These are phyloP conservation scores for Jackrogersella minutella DNA, from an alignment of 495 filamentous ascomycete genomes.

Conservation along the genomic window DNA sequence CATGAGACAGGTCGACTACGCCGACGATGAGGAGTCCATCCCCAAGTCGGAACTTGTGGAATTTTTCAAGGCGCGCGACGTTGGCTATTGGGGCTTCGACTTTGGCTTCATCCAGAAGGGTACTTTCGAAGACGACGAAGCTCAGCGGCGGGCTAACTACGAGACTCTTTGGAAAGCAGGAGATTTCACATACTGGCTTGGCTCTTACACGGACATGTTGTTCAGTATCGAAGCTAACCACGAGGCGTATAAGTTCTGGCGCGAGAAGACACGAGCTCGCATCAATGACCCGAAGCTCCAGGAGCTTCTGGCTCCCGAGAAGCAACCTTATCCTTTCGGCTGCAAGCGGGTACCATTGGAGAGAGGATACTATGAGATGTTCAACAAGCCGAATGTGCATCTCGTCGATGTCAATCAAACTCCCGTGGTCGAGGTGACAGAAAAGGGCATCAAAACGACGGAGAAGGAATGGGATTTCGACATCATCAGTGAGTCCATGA, in stretches of 20 bases:
- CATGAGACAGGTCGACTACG: constrained; percentile 58
- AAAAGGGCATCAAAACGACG: constrained; percentile 54
- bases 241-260: constrained; percentile 65
- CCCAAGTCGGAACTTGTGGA: constrained; percentile 54
- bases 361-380: constrained; percentile 64
- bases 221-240: constrained; percentile 55
- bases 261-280: constrained; percentile 57
- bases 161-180: constrained; percentile 58
- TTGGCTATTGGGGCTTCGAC: constrained; percentile 55
- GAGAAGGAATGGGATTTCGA: constrained; percentile 54
- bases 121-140: constrained; percentile 56
- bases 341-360: constrained; percentile 65
- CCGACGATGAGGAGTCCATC: constrained; percentile 54
- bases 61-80: constrained; percentile 51
- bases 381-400: constrained; percentile 63
- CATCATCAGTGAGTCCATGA: constrained; percentile 57
- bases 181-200: constrained; percentile 59
- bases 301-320: constrained; percentile 63
- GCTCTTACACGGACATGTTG: constrained; percentile 59
- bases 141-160: constrained; percentile 55
- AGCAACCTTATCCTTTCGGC: constrained; percentile 62
- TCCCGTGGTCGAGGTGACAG: constrained; percentile 57
- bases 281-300: constrained; percentile 57
- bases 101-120: constrained; percentile 49
- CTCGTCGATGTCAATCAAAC: constrained; percentile 61